phyloP scores from a whole-genome alignment of 345 rosid genomes.

The Kernera saxatilis region DNA sequence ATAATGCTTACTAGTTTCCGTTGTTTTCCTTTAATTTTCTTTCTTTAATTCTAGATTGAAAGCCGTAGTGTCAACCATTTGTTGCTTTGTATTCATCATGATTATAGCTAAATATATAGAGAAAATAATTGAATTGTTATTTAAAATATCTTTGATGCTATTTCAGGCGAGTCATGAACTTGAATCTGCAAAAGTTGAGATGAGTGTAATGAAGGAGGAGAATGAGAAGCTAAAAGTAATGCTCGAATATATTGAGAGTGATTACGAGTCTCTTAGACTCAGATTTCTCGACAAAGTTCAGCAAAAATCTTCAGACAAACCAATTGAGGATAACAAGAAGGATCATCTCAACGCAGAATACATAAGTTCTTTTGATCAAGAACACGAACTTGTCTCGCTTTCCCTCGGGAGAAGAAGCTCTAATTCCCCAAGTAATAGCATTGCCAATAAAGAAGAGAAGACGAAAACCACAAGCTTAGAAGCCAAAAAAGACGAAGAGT shows the following conservation, averaged over 20 bases:
- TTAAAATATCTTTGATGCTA: background rate
- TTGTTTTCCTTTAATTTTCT: no score
- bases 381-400: conserved; percentile 49
- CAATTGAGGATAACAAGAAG: conserved; percentile 8
- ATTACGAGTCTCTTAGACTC: conserved; percentile 46
- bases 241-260: conserved; percentile 42
- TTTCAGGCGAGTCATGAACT: conserved; percentile 19
- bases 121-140: background rate
- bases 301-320: conserved; percentile 18
- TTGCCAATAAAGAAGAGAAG: conserved; percentile 29
- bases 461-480: background rate
- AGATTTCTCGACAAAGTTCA: conserved; percentile 39
- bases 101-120: background rate
- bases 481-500: conserved; percentile 26
- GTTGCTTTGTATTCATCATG: background rate
- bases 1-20: no score
- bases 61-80: background rate
- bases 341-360: background rate
- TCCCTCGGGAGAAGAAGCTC: conserved; percentile 50
- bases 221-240: conserved; percentile 48
- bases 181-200: conserved; percentile 47
- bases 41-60: background rate
- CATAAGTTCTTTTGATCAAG: conserved; percentile 13
- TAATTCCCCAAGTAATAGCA: conserved; percentile 10
- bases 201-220: conserved; percentile 56